phyloP scores from a whole-genome alignment of 176 grass and related monocot genomes.

The Coix lacrymajobi region DNA sequence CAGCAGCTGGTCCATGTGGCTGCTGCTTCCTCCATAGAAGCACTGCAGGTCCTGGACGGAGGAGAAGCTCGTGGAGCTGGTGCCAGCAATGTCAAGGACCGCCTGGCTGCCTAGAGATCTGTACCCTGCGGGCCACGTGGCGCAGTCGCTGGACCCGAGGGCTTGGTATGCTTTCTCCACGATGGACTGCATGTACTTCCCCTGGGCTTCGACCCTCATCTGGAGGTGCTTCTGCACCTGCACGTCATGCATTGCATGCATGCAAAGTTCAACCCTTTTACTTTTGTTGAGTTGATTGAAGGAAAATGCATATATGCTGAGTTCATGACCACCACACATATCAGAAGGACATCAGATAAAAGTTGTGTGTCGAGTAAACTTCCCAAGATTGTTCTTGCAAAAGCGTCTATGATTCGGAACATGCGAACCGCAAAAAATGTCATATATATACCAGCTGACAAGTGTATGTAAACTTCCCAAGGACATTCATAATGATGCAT shows the following conservation, averaged over 20 bases:
- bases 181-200: slow-evolving; percentile 98
- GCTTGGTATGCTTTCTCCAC: slow-evolving; percentile 86
- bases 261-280: slow-evolving; percentile 23
- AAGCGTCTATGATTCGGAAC: neutral
- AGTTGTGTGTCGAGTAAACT: slow-evolving; percentile 32
- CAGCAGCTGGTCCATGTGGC: slow-evolving; percentile 59
- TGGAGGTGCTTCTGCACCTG: slow-evolving; percentile 95
- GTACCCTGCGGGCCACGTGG: slow-evolving; percentile 38
- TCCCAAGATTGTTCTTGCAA: slow-evolving; percentile 37
- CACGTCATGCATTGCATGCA: slow-evolving; percentile 12
- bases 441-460: neutral
- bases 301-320: slow-evolving; percentile 28
- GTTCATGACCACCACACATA: slow-evolving; percentile 6
- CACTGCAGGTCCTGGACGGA: slow-evolving; percentile 63
- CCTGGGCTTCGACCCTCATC: slow-evolving; percentile 91
- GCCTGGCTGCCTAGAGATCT: slow-evolving; percentile 52
- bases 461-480: slow-evolving; percentile 3
- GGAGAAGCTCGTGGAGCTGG: slow-evolving; percentile 49
- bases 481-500: neutral
- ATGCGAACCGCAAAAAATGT: neutral
- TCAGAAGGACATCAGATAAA: neutral
- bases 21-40: slow-evolving; percentile 41
- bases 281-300: neutral
- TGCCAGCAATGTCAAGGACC: slow-evolving; percentile 36
- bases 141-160: slow-evolving; percentile 30